Evolutionary conservation across 306 rosid species (phyloP), one percentile per base, ranked within the genome.

Genomic region (Trichosanthes truncata): DNA sequence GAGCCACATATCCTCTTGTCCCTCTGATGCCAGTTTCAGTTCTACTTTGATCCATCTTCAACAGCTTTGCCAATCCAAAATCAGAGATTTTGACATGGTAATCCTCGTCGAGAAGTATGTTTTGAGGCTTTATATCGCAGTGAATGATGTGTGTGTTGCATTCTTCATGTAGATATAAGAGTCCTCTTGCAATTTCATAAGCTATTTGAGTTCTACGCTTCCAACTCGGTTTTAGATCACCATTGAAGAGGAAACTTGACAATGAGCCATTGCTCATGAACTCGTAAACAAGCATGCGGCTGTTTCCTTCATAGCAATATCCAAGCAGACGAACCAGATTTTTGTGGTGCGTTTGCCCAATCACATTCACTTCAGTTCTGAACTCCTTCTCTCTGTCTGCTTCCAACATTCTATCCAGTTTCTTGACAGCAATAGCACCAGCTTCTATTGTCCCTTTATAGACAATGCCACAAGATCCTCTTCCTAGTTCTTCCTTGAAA

Each of bases 1-100:
- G 77, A 25, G 77, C 59, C 8, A 25, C 77, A 46, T 72, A 72
- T 18, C 77, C 77, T 72, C 49, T 72, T 13, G 77, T 72, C 23
- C 57, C 77, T 72, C 77, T 25, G 6, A 72, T 72, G 14, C 77
- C 77, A 7, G 77, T 72, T 72, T 72, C 57, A 14, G 57, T 72
- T 71, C 77, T 71, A 45, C 77, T 71, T 45, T 45, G 77, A 25
- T 71, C 38, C 23, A 71, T 25, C 38, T 71, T 71, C 18, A 71
- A 14, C 83, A 84, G 81, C 82, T 87, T 87, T 4, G 85, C 83
- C 79, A 80, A 43, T 45, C 84, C 87, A 2, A 87, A 84, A 51
- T 87, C 89, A 13, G 86, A 46, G 10, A 80, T 84, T 41, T 66
- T 66, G 3, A 84, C 84, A 38, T 53, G 52, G 78, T 41, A 87